Percentiles rank a stretch among this genome's conserved stretches.
Conservation (phyloP, 257 asterid species). For the Solanum corneliomulleri region DNA sequence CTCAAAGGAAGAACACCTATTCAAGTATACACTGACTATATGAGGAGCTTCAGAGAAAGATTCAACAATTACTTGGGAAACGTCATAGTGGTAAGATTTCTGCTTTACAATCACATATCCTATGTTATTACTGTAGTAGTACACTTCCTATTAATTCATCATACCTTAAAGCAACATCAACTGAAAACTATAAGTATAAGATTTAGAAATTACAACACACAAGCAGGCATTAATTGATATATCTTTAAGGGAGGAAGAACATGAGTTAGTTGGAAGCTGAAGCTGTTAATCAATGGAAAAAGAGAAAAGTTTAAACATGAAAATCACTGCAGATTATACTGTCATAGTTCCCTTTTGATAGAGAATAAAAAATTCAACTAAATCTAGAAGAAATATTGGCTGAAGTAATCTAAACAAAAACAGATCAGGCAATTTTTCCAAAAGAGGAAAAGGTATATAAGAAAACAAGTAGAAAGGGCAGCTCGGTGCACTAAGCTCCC, state of each 20-base stretch:
- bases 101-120: constrained; percentile 1
- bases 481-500: neutral
- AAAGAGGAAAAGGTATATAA: neutral
- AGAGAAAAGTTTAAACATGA: neutral
- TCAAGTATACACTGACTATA: constrained; percentile 78
- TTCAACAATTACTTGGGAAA: constrained; percentile 58
- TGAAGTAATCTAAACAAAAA: neutral
- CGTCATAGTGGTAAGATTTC: constrained; percentile 48
- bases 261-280: neutral
- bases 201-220: neutral
- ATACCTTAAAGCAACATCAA: neutral
- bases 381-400: neutral
- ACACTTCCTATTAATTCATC: neutral
- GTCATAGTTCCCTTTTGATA: neutral
- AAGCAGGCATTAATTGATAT: neutral
- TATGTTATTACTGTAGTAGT: neutral
- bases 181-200: neutral
- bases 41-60: constrained; percentile 70
- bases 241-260: neutral
- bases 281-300: neutral
- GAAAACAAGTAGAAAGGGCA: neutral
- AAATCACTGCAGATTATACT: neutral
- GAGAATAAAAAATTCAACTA: neutral
- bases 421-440: neutral
- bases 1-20: constrained; percentile 89